Percentiles rank a stretch among this genome's conserved stretches.
Evolutionary conservation across 768 basidiomycete species (phyloP).

Genomic region (Russula dissimulans): DNA sequence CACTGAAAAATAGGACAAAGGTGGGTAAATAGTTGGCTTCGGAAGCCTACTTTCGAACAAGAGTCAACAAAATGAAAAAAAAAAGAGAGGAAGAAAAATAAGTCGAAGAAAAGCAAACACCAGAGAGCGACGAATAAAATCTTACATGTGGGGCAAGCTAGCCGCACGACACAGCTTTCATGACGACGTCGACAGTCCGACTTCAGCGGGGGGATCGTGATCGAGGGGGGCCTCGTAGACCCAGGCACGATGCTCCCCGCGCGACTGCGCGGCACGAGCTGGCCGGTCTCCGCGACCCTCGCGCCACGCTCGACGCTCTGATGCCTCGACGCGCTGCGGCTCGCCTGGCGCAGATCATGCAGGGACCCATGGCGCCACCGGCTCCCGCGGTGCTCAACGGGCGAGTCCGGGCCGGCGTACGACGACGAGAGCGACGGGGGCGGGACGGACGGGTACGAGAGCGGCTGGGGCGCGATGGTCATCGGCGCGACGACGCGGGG

Average conservation of each 20-base stretch:
- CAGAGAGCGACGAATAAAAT: not conserved
- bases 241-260: conserved; percentile 15
- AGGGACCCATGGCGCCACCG: conserved; percentile 27
- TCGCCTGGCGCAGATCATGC: conserved; percentile 23
- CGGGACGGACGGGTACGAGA: conserved; percentile 77
- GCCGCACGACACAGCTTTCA: not conserved
- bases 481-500: conserved; percentile 39
- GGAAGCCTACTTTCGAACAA: not conserved
- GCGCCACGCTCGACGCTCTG: conserved; percentile 55
- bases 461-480: conserved; percentile 31
- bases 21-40: not conserved
- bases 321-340: conserved; percentile 40
- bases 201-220: not conserved
- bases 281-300: conserved; percentile 61
- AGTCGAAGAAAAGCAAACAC: too few species aligned
- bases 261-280: conserved; percentile 33
- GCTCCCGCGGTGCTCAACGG: conserved; percentile 27
- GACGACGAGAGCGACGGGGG: conserved; percentile 75
- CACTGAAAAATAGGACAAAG: not conserved
- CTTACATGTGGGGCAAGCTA: not conserved
- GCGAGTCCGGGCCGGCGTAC: conserved; percentile 18
- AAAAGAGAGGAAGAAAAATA: not conserved
- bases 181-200: conserved; percentile 2
- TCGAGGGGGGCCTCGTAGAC: not conserved
- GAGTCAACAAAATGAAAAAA: not conserved